phyloP scores from a whole-genome alignment of 805 yeast genomes.

The Ogataea glucozyma region DNA sequence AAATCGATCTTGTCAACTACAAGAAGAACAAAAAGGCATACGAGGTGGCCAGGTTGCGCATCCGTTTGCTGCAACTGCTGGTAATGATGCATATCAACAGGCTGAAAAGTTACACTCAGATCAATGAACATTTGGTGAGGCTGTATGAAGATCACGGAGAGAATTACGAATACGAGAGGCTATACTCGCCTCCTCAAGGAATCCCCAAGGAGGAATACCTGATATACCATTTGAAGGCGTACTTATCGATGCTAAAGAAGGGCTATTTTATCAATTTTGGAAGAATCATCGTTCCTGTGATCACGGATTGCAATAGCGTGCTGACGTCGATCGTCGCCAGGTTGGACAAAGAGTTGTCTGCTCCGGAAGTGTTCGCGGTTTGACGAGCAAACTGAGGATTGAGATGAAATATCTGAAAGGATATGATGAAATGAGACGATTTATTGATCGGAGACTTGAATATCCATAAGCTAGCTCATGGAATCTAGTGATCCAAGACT shows the following conservation, averaged over 20 bases:
- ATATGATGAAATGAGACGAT: too few species aligned
- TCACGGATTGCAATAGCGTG: conserved; percentile 25
- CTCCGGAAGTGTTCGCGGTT: conserved; percentile 15
- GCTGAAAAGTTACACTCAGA: conserved; percentile 1
- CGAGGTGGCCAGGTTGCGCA: conserved; percentile 15
- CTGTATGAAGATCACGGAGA: too few species aligned
- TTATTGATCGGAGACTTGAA: too few species aligned
- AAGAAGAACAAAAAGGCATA: conserved; percentile 12
- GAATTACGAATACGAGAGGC: conserved; percentile 10
- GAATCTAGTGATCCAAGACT: too few species aligned
- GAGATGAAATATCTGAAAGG: too few species aligned
- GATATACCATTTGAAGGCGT: conserved; percentile 10
- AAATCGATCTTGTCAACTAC: conserved; percentile 8
- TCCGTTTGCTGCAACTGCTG: conserved; percentile 24
- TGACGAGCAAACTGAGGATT: conserved; percentile 6
- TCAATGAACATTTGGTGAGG: conserved; percentile 8
- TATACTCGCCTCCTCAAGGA: conserved; percentile 8
- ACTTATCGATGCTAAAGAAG: conserved; percentile 15
- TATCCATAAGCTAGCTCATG: too few species aligned
- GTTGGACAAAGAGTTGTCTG: conserved; percentile 21
- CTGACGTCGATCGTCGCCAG: conserved; percentile 19
- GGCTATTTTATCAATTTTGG: conserved; percentile 21
- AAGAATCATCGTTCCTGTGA: conserved; percentile 20
- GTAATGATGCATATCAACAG: conserved; percentile 16
- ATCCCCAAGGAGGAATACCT: conserved; percentile 16